phyloP scores from a whole-genome alignment of 228 moss, liverwort and hornwort genomes.

The Sphagnum fallax region DNA sequence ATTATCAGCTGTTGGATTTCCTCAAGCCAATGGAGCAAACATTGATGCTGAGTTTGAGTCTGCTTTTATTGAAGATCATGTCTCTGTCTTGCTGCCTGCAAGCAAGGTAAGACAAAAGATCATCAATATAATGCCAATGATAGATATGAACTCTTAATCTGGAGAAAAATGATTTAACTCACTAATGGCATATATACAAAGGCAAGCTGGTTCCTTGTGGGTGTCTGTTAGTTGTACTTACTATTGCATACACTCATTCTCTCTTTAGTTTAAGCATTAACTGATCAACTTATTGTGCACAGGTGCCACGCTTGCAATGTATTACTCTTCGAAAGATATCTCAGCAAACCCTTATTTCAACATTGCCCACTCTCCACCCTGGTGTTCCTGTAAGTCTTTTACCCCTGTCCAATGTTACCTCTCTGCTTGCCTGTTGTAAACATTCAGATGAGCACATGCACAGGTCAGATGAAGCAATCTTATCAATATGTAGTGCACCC shows the following conservation, averaged over 20 bases:
- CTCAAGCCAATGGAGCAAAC: slow-evolving; percentile 18
- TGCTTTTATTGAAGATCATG: slow-evolving; percentile 52
- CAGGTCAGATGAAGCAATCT: no score
- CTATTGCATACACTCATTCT: background rate
- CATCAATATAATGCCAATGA: background rate
- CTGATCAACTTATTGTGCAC: slow-evolving; percentile 9
- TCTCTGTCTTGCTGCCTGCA: slow-evolving; percentile 74
- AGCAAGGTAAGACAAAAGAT: slow-evolving; percentile 51
- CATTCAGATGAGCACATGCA: no score
- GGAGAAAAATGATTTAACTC: no score
- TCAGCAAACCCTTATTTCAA: slow-evolving; percentile 16
- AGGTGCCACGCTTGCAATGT: slow-evolving; percentile 95
- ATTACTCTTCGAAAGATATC: slow-evolving; percentile 60
- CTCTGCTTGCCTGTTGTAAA: no score
- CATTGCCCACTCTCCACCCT: slow-evolving; percentile 4
- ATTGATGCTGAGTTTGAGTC: slow-evolving; percentile 23
- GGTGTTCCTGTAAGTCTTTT: no score
- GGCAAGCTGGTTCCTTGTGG: no score
- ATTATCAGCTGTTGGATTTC: slow-evolving; percentile 45
- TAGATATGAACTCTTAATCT: no score
- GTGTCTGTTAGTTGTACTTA: no score
- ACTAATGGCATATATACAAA: no score
- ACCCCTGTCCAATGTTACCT: no score
- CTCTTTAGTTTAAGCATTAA: background rate
- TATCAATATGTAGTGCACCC: no score